Evolutionary conservation across 176 grass and related monocot genomes (phyloP).

Genomic region (Musa troglodytarum): DNA sequence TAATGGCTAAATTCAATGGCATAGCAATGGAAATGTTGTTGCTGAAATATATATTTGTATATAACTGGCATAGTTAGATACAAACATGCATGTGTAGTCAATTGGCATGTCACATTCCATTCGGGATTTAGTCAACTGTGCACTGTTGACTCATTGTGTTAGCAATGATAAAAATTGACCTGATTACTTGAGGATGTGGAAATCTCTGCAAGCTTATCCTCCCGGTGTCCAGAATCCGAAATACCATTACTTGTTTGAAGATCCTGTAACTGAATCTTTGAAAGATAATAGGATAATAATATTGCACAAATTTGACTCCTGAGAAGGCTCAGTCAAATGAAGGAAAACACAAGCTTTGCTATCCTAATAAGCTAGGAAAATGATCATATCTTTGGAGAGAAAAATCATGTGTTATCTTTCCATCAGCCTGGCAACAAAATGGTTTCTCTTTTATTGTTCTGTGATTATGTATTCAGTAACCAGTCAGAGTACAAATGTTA

Average conservation of each 20-base stretch:
- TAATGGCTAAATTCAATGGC: not conserved
- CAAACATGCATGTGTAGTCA: no score
- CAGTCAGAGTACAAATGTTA: not conserved
- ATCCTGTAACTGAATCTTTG: not conserved
- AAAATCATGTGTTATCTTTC: no score
- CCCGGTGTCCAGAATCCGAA: not conserved
- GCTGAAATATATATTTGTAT: not conserved
- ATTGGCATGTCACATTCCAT: no score
- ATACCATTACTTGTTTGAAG: not conserved
- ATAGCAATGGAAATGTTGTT: not conserved
- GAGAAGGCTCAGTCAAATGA: no score
- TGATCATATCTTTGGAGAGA: no score
- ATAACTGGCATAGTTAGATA: not conserved
- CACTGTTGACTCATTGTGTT: no score
- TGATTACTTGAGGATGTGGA: not conserved
- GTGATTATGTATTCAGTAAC: not conserved
- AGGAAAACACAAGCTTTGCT: no score
- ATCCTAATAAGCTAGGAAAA: no score
- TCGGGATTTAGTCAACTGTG: no score
- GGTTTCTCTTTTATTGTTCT: not conserved
- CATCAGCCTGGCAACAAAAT: no score
- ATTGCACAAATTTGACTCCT: no score
- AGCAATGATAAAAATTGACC: not conserved
- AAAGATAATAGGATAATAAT: not conserved
- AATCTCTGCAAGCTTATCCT: not conserved